Conservation (phyloP, 1,284 basidiomycete genomes). For the Boletus austroedulis region DNA sequence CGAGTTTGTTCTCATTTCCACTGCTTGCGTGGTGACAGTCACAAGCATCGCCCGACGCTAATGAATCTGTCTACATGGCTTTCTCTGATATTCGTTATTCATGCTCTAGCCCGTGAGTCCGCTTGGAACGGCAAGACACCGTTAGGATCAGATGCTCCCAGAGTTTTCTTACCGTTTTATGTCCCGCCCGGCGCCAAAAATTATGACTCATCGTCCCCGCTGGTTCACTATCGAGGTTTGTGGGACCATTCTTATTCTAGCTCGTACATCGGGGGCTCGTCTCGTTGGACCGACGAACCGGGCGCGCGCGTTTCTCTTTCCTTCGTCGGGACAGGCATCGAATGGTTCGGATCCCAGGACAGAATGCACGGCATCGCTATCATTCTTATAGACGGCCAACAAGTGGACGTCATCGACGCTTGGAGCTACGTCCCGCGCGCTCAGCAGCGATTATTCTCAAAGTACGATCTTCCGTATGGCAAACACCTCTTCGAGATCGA, state of each 20-base stretch:
- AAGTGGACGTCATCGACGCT: slow-evolving; percentile 45
- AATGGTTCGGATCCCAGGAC: slow-evolving; percentile 69
- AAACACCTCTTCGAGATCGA: slow-evolving; percentile 64
- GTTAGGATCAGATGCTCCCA: slow-evolving; percentile 46
- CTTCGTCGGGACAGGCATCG: slow-evolving; percentile 69
- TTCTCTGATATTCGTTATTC: slow-evolving; percentile 9
- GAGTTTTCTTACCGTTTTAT: slow-evolving; percentile 62
- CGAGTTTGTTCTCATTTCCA: background rate
- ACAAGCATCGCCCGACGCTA: background rate
- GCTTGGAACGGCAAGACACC: slow-evolving; percentile 68
- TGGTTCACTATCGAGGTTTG: slow-evolving; percentile 56
- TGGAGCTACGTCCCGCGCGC: slow-evolving; percentile 42
- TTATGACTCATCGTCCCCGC: slow-evolving; percentile 63
- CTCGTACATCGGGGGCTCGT: slow-evolving; percentile 49
- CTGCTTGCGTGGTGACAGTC: too few relatives aligned
- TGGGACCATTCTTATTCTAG: slow-evolving; percentile 57
- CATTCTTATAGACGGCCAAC: slow-evolving; percentile 58
- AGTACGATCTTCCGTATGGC: slow-evolving; percentile 49
- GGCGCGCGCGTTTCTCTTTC: slow-evolving; percentile 55
- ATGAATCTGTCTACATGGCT: slow-evolving; percentile 18
- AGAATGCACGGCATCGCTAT: slow-evolving; percentile 51
- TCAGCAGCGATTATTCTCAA: slow-evolving; percentile 67
- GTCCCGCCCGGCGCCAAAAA: slow-evolving; percentile 68
- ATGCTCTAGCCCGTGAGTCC: slow-evolving; percentile 31
- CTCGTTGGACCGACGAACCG: slow-evolving; percentile 47